Evolutionary conservation across 306 rosid species (phyloP).

Genomic region (Castanopsis chinensis): DNA sequence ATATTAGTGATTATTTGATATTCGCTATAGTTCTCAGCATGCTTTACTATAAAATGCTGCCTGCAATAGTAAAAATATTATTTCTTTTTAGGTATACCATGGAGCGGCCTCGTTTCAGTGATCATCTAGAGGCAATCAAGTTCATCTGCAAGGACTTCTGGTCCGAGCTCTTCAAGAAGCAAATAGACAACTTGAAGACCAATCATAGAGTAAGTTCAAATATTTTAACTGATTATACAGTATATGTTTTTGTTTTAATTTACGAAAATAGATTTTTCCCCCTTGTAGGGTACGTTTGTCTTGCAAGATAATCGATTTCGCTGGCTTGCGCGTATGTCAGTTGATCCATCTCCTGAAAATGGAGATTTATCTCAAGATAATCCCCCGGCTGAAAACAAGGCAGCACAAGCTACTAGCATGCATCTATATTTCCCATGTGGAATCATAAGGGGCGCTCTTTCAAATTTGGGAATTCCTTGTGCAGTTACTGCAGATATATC

Average conservation of each 20-base stretch:
- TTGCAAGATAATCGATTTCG: constrained; percentile 90
- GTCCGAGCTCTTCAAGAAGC: constrained; percentile 99
- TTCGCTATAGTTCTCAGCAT: neutral
- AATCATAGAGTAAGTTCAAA: constrained; percentile 67
- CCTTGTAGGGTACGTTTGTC: constrained; percentile 87
- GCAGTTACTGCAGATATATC: constrained; percentile 93
- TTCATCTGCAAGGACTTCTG: constrained; percentile 98
- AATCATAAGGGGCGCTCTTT: constrained; percentile 93
- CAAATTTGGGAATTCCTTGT: constrained; percentile 92
- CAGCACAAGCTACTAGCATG: constrained; percentile 74
- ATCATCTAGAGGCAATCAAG: constrained; percentile 92
- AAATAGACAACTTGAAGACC: constrained; percentile 95
- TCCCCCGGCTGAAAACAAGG: constrained; percentile 60
- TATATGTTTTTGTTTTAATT: constrained; percentile 4
- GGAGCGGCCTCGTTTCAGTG: constrained; percentile 95
- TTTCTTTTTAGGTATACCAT: constrained; percentile 62
- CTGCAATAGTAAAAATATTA: neutral
- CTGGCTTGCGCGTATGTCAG: constrained; percentile 80
- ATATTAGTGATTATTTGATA: neutral
- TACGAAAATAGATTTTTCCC: constrained; percentile 2
- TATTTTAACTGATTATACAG: constrained; percentile 7
- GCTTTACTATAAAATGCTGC: constrained; percentile 2
- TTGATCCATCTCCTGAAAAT: constrained; percentile 57
- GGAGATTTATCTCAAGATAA: constrained; percentile 50
- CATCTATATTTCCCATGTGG: constrained; percentile 95